Percentiles rank a stretch among this genome's conserved stretches.
Evolutionary conservation across 2,329 filamentous ascomycete species (phyloP).

Genomic region (Juglanconis oblonga): DNA sequence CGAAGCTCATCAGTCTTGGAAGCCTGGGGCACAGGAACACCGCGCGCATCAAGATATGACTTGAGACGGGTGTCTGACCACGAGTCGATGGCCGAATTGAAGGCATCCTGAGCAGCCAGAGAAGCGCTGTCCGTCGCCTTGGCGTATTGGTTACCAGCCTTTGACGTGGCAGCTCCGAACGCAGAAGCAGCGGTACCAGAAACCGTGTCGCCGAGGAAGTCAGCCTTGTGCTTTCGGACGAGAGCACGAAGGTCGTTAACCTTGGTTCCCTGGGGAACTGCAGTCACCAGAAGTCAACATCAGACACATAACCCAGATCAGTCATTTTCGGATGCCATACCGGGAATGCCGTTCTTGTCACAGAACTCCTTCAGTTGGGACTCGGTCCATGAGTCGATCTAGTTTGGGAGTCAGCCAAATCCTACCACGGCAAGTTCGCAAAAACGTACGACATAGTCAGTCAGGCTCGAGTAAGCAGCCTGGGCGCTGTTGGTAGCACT

Average conservation of each 20-base stretch:
- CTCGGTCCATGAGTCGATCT: slow-evolving; percentile 85
- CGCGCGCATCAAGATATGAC: slow-evolving; percentile 73
- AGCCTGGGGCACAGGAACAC: slow-evolving; percentile 69
- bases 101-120: slow-evolving; percentile 62
- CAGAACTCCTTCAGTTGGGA: slow-evolving; percentile 85
- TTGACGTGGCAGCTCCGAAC: slow-evolving; percentile 70
- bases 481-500: slow-evolving; percentile 64
- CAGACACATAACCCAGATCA: too few species aligned
- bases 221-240: slow-evolving; percentile 80
- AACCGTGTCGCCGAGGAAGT: slow-evolving; percentile 65
- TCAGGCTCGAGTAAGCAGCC: slow-evolving; percentile 69
- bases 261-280: slow-evolving; percentile 88
- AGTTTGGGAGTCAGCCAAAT: too few species aligned
- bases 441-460: slow-evolving; percentile 60
- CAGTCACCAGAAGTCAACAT: slow-evolving; percentile 24
- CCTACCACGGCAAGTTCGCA: too few species aligned
- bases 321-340: slow-evolving; percentile 24
- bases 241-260: slow-evolving; percentile 86
- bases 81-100: slow-evolving; percentile 56
- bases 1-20: slow-evolving; percentile 71
- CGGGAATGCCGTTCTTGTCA: slow-evolving; percentile 78
- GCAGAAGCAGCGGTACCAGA: slow-evolving; percentile 55
- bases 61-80: slow-evolving; percentile 80
- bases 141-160: slow-evolving; percentile 72
- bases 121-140: slow-evolving; percentile 69